Base-by-base conservation (phyloP, 2,329 filamentous ascomycete species). In the Triangularia setosa region DNA sequence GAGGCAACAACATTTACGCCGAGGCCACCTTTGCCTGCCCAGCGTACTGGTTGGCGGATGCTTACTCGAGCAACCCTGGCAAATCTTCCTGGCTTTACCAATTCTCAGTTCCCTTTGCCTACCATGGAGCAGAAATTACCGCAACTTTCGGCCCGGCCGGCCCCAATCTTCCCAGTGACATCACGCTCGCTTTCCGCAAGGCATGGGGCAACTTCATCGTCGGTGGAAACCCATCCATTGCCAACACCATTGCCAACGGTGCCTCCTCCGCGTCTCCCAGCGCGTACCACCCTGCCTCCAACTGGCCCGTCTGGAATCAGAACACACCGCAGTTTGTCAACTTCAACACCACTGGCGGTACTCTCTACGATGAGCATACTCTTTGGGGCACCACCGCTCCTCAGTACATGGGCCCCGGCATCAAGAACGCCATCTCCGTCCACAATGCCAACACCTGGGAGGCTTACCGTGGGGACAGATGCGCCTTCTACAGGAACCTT, bases 21-120 rank as follows among this genome's bases (percentile, higher is more conserved):
- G 84, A 87, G 72, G 76, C 79, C 0, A 83, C 81, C 1, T 86
- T 86, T 65, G 76, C 82, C 53, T 87, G 85, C 70, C 80, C 84
- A 0, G 79, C 80, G 0, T 85, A 86, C 72, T 86, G 83, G 84
- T 73, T 86, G 62, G 79, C 80, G 1, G 75, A 80, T 35, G 82
- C 81, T 2, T 86, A 78, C 65, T 70, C 75, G 60, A 55, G 66
- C 28, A n/a, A 27, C 9, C 67, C 68, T 14, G 69, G 63, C 14
- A 72, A 74, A 2, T 65, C 75, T 28, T 74, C 76, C 3, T 83
- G 78, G 74, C 80, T 79, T 52, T 83, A 83, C 68, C 82, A 84
- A 67, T 83, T 79, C 70, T 80, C 78, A 4, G 76, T 81, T 28
- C 74, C 77, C 0, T 76, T 76, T 11, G 76, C 76, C 1, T 69